A percentile compares a stretch with the other conserved stretches of the same genome.
Evolutionary conservation across 257 asterid species (phyloP).

Genomic region (Penstemon newberryi): DNA sequence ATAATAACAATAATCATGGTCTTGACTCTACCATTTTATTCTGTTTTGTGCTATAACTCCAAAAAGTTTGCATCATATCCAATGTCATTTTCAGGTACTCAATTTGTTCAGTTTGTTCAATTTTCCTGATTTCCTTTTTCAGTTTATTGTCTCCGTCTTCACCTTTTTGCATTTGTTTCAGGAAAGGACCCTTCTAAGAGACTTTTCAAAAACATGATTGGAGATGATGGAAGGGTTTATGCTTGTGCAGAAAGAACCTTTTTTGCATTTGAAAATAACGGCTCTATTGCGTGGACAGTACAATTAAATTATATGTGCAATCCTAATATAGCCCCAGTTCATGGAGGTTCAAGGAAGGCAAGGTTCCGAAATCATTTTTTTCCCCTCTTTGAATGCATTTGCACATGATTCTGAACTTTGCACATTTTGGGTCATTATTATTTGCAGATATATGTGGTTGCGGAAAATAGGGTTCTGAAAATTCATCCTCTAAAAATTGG

Average conservation of each 20-base stretch:
- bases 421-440: slow-evolving; percentile 8
- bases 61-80: slow-evolving; percentile 28
- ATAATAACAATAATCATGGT: slow-evolving; percentile 9
- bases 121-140: neutral
- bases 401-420: neutral
- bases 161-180: slow-evolving; percentile 25
- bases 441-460: slow-evolving; percentile 88
- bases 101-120: neutral
- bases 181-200: slow-evolving; percentile 43
- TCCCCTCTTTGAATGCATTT: neutral
- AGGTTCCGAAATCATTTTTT: slow-evolving; percentile 13
- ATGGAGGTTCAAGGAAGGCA: slow-evolving; percentile 82
- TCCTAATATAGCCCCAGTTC: slow-evolving; percentile 55
- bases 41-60: slow-evolving; percentile 25
- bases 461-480: slow-evolving; percentile 73
- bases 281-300: slow-evolving; percentile 71
- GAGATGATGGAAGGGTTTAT: slow-evolving; percentile 72
- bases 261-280: slow-evolving; percentile 72
- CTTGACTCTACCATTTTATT: slow-evolving; percentile 27
- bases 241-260: slow-evolving; percentile 61
- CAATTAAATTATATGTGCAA: slow-evolving; percentile 61
- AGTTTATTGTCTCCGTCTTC: neutral
- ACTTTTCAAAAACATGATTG: slow-evolving; percentile 64
- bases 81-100: slow-evolving; percentile 40
- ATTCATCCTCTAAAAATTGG: slow-evolving; percentile 49